Conservation (phyloP, 768 basidiomycete genomes). For the Calocera cornea region DNA sequence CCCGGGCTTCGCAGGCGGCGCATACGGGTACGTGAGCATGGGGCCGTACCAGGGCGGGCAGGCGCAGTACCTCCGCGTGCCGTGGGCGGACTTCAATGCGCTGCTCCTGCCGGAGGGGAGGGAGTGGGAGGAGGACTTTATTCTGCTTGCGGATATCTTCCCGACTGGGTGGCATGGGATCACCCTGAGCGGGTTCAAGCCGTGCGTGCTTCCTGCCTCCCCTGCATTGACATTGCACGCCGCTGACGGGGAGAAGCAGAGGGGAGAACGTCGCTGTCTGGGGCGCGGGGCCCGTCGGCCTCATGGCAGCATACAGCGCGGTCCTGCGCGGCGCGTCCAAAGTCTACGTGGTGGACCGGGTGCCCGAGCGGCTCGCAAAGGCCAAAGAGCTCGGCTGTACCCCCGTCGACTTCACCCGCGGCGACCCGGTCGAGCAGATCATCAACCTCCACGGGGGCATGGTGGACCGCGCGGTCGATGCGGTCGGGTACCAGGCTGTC, state of each 20-base stretch:
- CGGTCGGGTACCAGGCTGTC: constrained; percentile 44
- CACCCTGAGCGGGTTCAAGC: not conserved
- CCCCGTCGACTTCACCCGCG: constrained; percentile 41
- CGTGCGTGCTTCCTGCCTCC: not conserved
- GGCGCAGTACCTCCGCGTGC: constrained; percentile 38
- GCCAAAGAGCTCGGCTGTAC: constrained; percentile 40
- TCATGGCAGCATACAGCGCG: constrained; percentile 48
- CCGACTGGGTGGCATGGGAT: constrained; percentile 31
- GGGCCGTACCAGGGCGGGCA: constrained; percentile 37
- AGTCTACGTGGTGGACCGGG: constrained; percentile 44
- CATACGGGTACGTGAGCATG: constrained; percentile 40
- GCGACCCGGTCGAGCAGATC: constrained; percentile 25
- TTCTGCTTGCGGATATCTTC: constrained; percentile 42
- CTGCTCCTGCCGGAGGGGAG: constrained; percentile 38
- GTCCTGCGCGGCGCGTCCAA: constrained; percentile 38
- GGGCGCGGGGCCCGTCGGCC: constrained; percentile 39
- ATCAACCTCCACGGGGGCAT: constrained; percentile 9
- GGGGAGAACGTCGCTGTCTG: constrained; percentile 43
- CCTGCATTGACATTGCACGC: constrained; percentile 13
- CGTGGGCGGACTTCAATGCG: constrained; percentile 45
- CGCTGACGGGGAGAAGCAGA: constrained; percentile 31
- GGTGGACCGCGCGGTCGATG: constrained; percentile 22
- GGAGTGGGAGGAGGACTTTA: constrained; percentile 44
- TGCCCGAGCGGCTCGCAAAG: constrained; percentile 39
- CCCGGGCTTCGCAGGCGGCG: constrained; percentile 38